A percentile compares a stretch with the other conserved stretches of the same genome.
Evolutionary conservation across 1,284 basidiomycete species (phyloP).

Genomic region (Ganoderma resinaceum): DNA sequence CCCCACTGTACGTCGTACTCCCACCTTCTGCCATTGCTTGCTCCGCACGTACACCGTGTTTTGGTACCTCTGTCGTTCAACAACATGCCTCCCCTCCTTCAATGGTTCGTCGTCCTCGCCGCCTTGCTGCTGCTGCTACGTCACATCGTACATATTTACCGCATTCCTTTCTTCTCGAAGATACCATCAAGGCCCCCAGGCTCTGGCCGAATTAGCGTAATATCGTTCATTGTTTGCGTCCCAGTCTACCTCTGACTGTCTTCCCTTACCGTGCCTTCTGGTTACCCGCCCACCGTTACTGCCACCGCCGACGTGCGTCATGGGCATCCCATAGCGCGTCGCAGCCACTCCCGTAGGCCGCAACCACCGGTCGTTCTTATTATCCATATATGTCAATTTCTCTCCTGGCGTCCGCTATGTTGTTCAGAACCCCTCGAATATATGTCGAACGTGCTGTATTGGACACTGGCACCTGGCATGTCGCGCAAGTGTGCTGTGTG

Average conservation of each 20-base stretch:
- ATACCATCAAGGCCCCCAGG: slow-evolving; percentile 31
- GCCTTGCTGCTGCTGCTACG: slow-evolving; percentile 17
- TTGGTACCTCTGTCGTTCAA: slow-evolving; percentile 12
- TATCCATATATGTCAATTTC: slow-evolving; percentile 3
- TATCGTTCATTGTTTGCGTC: slow-evolving; percentile 27
- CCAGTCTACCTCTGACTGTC: background rate
- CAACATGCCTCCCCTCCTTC: slow-evolving; percentile 3
- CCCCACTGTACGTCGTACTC: slow-evolving; percentile 5
- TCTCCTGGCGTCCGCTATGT: slow-evolving; percentile 19
- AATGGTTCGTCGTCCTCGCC: background rate
- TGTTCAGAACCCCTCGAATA: slow-evolving; percentile 21
- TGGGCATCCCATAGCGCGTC: background rate
- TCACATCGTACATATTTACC: slow-evolving; percentile 29
- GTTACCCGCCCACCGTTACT: background rate
- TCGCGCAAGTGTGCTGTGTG: background rate
- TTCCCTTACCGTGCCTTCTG: slow-evolving; percentile 1
- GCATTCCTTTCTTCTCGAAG: slow-evolving; percentile 28
- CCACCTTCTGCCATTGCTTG: slow-evolving; percentile 10
- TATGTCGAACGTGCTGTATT: slow-evolving; percentile 27
- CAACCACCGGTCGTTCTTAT: background rate
- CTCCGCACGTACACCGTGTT: slow-evolving; percentile 19
- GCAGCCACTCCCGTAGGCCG: background rate
- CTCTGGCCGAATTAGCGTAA: slow-evolving; percentile 21
- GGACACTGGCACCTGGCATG: background rate
- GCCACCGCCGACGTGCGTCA: background rate